Evolutionary conservation across 2,329 filamentous ascomycete genomes (phyloP), one percentile per base, ranked within the genome.

Genomic region (Chaetomiaceae sp.): DNA sequence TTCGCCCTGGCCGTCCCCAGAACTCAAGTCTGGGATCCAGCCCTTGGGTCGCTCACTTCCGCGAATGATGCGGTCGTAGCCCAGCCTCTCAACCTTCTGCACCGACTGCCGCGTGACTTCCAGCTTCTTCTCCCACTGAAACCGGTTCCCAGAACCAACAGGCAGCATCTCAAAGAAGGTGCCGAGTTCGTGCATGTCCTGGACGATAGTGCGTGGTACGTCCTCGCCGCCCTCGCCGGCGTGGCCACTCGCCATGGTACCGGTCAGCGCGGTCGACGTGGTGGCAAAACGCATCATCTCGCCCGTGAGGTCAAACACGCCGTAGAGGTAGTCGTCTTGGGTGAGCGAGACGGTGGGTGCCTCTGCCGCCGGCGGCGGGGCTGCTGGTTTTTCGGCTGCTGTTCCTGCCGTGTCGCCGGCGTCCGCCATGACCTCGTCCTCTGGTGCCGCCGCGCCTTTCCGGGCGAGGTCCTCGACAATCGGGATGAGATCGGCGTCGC

Each of bases 221-320:
- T 57, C 59, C 48, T 62, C 61, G 19, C n/a, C n/a, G n/a, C 53
- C 58, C 53, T 34, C 59, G 42, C 44, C 49, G 53, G 50, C 44
- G 56, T 52, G 46, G 55, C 55, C 45, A 55, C 54, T 70, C 4
- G 73, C 75, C 55, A 75, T 67, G 59, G 67, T 71, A 13, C 86
- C 86, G 7, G 75, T 84, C 5, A 90, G 86, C 1, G 90, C 90
- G 66, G 95, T 87, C 21, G 84, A 83, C 5, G 91, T 91, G 44
- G 96, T 93, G 0, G 89, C 90, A 69, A 96, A 97, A 25, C 91
- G 81, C 93, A 99, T 99, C 74, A 97, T 77, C 72, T 99, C 93
- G 34, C 93, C 93, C 1, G 91, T 91, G 60, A 97, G 79, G 67
- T 99, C 93, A 63, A 96, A 96, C 2, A 99, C 71, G 8, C 92